These are phyloP conservation scores for Sistotremastrum suecicum DNA, from an alignment of 768 basidiomycete genomes.

Conservation along the genomic window DNA sequence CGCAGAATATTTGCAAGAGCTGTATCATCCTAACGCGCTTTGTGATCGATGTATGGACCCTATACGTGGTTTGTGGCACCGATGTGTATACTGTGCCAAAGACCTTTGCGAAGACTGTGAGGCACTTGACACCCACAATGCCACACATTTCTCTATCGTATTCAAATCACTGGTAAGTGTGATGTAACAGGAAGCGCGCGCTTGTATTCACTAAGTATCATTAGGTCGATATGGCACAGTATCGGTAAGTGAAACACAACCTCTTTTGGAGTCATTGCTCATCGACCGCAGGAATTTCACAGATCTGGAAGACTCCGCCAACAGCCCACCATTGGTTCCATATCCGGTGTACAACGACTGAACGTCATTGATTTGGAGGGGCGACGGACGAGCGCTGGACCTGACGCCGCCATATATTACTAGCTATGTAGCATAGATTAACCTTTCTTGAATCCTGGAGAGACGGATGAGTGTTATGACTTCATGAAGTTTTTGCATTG, in stretches of 20 bases:
- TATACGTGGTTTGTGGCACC: slow-evolving; percentile 82
- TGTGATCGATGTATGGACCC: slow-evolving; percentile 79
- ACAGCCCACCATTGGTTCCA: slow-evolving; percentile 42
- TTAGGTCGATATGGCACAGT: slow-evolving; percentile 60
- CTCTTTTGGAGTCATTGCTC: slow-evolving; percentile 5
- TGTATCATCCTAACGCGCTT: slow-evolving; percentile 52
- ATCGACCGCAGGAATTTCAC: slow-evolving; percentile 29
- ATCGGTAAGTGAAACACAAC: slow-evolving; percentile 35
- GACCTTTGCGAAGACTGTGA: slow-evolving; percentile 86
- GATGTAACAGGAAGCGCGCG: no score
- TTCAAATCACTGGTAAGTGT: slow-evolving; percentile 66
- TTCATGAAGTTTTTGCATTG: neutral
- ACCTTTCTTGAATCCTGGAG: slow-evolving; percentile 57
- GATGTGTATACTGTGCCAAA: slow-evolving; percentile 75
- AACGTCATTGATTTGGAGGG: slow-evolving; percentile 5
- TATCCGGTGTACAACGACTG: slow-evolving; percentile 37
- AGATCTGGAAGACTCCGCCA: slow-evolving; percentile 40
- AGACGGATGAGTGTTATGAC: neutral
- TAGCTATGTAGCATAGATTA: slow-evolving; percentile 10
- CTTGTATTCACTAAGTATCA: neutral
- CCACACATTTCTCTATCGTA: slow-evolving; percentile 72
- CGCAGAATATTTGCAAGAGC: slow-evolving; percentile 47
- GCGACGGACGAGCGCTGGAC: slow-evolving; percentile 4
- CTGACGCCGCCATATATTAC: slow-evolving; percentile 1
- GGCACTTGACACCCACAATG: slow-evolving; percentile 65